A percentile compares a stretch with the other conserved stretches of the same genome.
Conservation (phyloP, 2,329 filamentous ascomycete genomes). For the Torrubiellomyces zombiae region DNA sequence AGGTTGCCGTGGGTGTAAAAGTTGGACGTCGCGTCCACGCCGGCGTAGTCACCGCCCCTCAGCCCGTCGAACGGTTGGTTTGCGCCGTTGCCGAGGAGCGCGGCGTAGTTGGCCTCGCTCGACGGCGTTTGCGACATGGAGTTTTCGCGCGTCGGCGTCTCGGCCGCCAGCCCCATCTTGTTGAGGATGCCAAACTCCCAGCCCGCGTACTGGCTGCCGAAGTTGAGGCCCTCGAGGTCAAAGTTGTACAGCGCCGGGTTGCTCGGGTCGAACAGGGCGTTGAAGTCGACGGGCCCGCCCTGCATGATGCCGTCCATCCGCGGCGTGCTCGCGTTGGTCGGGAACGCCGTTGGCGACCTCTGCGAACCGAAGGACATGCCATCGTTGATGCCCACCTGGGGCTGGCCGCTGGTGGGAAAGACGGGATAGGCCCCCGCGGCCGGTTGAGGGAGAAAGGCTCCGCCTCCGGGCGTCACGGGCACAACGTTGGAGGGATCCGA, state of each 20-base stretch:
- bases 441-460: slow-evolving; percentile 31
- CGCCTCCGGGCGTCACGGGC: slow-evolving; percentile 18
- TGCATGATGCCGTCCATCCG: slow-evolving; percentile 32
- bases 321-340: slow-evolving; percentile 31
- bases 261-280: slow-evolving; percentile 68
- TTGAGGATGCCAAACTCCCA: slow-evolving; percentile 92
- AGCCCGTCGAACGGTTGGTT: slow-evolving; percentile 32
- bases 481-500: slow-evolving; percentile 30
- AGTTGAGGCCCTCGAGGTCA: slow-evolving; percentile 73
- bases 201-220: slow-evolving; percentile 89
- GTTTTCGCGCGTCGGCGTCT: slow-evolving; percentile 56
- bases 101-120: slow-evolving; percentile 21
- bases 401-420: slow-evolving; percentile 28
- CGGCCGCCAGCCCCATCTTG: slow-evolving; percentile 70
- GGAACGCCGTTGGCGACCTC: slow-evolving; percentile 58
- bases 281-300: slow-evolving; percentile 33
- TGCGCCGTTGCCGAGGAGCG: slow-evolving; percentile 34
- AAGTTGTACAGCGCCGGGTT: slow-evolving; percentile 93
- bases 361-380: slow-evolving; percentile 42
- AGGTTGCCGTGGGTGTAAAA: slow-evolving; percentile 40
- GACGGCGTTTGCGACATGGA: slow-evolving; percentile 24
- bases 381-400: slow-evolving; percentile 30
- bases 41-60: slow-evolving; percentile 35
- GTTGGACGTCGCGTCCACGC: slow-evolving; percentile 30
- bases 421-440: slow-evolving; percentile 31